Base-by-base conservation (phyloP, 257 asterid genomes). In the Schizonepeta tenuifolia region DNA sequence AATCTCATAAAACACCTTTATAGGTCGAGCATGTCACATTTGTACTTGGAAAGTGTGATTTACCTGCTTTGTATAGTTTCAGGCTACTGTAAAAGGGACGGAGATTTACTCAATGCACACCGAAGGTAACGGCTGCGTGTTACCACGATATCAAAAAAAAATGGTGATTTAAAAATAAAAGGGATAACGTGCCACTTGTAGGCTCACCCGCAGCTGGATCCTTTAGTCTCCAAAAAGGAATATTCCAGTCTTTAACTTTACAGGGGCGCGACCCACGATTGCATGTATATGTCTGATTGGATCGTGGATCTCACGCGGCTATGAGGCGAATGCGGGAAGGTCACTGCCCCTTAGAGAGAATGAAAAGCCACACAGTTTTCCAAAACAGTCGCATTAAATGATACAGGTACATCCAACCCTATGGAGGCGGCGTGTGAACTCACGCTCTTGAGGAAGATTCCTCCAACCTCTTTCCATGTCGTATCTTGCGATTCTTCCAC, bases 401-500 rank as follows among this genome's bases (percentile, higher is more conserved):
- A 22, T 35, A 67, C 21, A 46, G 79, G 15, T 35, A 67, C n/a
- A 46, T 26, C 79, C 63, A 75, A 71, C 9, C n/a, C 77, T 56
- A 77, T 77, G 0, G 58, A 13, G 28, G 59, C 7, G 28, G 75
- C 63, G 56, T 5, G 65, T 49, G 65, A 14, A 43, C 10, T n/a
- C 75, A 78, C 78, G 71, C 70, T 36, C 33, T 10, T n/a, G 22
- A 18, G 11, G 12, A 66, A 41, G 72, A 67, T 67, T 73, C 78
- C 35, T 56, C 46, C 20, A 40, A 43, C 66, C 13, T 12, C 46
- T 51, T 0, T 63, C 51, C 3, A 35, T 65, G 47, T 35, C 4
- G 14, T 43, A 43, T 53, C 58, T 64, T 28, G 21, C 55, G 75
- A 78, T 73, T 73, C 82, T 69, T 59, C 76, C 49, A 50, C 35